Percentiles rank a stretch among this genome's conserved stretches.
Evolutionary conservation across 768 basidiomycete genomes (phyloP).

Genomic region (Suillus fuscotomentosus): DNA sequence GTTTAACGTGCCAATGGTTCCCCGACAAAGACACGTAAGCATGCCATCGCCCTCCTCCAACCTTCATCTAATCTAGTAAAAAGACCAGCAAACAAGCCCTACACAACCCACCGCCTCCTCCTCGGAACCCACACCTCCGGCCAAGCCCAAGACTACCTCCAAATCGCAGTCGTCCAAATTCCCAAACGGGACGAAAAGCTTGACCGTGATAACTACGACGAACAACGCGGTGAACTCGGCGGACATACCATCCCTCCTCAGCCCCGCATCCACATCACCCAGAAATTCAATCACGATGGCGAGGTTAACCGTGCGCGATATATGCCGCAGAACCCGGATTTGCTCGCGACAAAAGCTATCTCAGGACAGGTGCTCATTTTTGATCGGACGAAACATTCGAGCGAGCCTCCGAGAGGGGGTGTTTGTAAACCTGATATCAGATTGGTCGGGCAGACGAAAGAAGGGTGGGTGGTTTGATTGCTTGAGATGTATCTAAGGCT

Average conservation of each 20-base stretch:
- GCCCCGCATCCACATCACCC: constrained; percentile 85
- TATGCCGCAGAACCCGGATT: constrained; percentile 98
- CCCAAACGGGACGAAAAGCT: constrained; percentile 86
- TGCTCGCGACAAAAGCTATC: constrained; percentile 94
- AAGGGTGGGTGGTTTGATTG: constrained; percentile 64
- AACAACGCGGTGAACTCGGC: constrained; percentile 93
- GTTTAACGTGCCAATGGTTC: constrained; percentile 97
- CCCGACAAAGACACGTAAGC: constrained; percentile 93
- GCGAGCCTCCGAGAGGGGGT: constrained; percentile 84
- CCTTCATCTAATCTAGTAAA: background rate
- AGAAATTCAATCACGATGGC: constrained; percentile 92
- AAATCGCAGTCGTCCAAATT: constrained; percentile 92
- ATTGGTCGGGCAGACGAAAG: constrained; percentile 85
- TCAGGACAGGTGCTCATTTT: constrained; percentile 93
- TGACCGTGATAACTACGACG: constrained; percentile 80
- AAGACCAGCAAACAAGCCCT: constrained; percentile 90
- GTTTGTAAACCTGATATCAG: constrained; percentile 88
- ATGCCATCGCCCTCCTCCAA: background rate
- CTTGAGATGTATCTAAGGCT: constrained; percentile 3
- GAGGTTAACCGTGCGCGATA: constrained; percentile 98
- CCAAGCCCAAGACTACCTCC: constrained; percentile 90
- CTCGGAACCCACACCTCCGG: constrained; percentile 98
- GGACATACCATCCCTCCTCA: constrained; percentile 83
- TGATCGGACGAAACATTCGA: constrained; percentile 95
- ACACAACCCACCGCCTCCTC: constrained; percentile 90